Conservation (phyloP, 805 yeast species). For the Metschnikowia vanudenii region DNA sequence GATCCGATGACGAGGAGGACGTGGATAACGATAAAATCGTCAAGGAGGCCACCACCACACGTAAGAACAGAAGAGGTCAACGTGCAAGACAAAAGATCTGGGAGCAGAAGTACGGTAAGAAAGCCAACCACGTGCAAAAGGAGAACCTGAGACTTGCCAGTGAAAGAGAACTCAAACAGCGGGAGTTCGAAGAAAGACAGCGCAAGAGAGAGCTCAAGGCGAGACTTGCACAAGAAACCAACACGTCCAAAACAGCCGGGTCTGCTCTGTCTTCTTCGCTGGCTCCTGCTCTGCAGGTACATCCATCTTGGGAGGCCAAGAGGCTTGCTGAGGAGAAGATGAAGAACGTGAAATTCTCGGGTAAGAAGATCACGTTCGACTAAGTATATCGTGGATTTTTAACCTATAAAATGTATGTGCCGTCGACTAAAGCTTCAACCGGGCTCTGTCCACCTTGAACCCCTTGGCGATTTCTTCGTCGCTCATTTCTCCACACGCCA, state of each 20-base stretch:
- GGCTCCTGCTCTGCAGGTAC: constrained; percentile 36
- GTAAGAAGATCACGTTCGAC: constrained; percentile 83
- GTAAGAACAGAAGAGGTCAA: constrained; percentile 94
- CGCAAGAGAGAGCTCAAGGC: constrained; percentile 62
- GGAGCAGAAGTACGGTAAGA: constrained; percentile 83
- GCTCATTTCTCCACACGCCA: constrained; percentile 37
- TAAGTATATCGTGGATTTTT: constrained; percentile 11
- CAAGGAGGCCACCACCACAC: constrained; percentile 50
- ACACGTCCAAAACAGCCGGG: constrained; percentile 25
- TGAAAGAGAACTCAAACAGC: constrained; percentile 58
- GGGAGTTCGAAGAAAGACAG: constrained; percentile 71
- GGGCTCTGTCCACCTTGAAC: constrained; percentile 15
- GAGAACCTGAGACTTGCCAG: constrained; percentile 54
- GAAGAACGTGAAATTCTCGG: constrained; percentile 67
- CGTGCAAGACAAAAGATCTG: constrained; percentile 95
- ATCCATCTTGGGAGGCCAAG: constrained; percentile 99
- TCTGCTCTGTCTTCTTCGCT: constrained; percentile 2
- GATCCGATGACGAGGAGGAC: constrained; percentile 60
- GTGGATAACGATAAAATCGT: constrained; percentile 48
- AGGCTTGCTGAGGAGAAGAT: constrained; percentile 64
- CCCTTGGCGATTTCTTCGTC: constrained; percentile 14
- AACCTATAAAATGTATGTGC: too few relatives aligned
- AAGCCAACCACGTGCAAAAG: constrained; percentile 79
- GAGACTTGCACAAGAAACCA: constrained; percentile 21
- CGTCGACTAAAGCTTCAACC: constrained; percentile 3